Evolutionary conservation across 768 basidiomycete genomes (phyloP).

Genomic region (Sarcodon sp.): DNA sequence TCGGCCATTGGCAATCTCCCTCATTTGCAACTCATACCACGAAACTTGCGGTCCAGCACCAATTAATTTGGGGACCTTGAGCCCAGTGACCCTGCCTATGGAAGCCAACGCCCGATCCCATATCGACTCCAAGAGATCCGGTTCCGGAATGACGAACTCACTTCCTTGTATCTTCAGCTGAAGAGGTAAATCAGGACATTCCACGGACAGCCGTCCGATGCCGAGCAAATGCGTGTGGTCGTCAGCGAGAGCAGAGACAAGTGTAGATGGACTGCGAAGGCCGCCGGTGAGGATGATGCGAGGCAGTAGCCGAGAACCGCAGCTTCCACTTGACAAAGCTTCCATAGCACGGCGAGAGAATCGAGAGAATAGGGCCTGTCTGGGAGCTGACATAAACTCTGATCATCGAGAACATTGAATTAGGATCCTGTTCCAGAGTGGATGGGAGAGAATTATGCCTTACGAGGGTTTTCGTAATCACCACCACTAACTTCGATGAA

Average conservation of each 20-base stretch:
- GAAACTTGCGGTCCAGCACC: slow-evolving; percentile 52
- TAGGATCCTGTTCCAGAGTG: not conserved
- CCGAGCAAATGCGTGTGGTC: slow-evolving; percentile 66
- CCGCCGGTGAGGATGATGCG: slow-evolving; percentile 76
- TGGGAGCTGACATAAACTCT: slow-evolving; percentile 20
- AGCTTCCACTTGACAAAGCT: slow-evolving; percentile 18
- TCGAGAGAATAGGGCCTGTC: slow-evolving; percentile 62
- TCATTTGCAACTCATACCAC: slow-evolving; percentile 57
- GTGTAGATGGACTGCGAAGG: slow-evolving; percentile 43
- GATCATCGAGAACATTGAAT: not conserved
- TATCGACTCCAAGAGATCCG: not conserved
- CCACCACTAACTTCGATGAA: slow-evolving; percentile 86
- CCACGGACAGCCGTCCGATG: slow-evolving; percentile 53
- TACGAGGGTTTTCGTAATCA: slow-evolving; percentile 71
- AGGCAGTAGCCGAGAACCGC: slow-evolving; percentile 24
- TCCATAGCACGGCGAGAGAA: slow-evolving; percentile 49
- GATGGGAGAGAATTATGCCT: slow-evolving; percentile 2
- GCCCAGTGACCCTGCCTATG: slow-evolving; percentile 4
- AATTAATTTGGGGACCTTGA: slow-evolving; percentile 37
- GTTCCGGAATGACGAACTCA: not conserved
- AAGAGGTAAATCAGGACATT: slow-evolving; percentile 33
- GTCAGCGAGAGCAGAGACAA: slow-evolving; percentile 37
- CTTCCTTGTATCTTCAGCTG: slow-evolving; percentile 2
- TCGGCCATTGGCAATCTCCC: slow-evolving; percentile 26
- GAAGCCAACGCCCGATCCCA: slow-evolving; percentile 8